Evolutionary conservation across 306 rosid species (phyloP), one percentile per base, ranked within the genome.

Genomic region (Purshia tridentata): DNA sequence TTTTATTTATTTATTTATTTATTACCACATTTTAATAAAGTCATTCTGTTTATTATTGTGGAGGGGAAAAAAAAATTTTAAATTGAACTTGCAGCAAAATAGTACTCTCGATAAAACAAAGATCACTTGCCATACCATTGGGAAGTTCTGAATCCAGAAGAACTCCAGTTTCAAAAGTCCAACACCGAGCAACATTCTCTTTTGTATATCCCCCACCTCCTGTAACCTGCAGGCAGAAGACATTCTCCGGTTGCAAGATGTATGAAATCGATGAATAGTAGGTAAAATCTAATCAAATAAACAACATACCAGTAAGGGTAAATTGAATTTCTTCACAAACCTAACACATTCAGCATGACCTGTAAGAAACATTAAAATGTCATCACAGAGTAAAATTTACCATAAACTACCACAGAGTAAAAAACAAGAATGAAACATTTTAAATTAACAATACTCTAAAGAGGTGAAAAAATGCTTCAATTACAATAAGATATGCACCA

Each of bases 151-250:
- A 89, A 77, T 91, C 98, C 54, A 94, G 87, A 81, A 94, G 92
- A 84, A 90, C 96, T 63, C 98, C 98, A 65, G 98, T 94, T 88
- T 94, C 98, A 67, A 94, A 78, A 0, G 97, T 78, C 98, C 98
- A 94, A 81, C 98, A 94, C 46, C 98, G 88, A 82, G 98, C 98
- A 77, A 94, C 98, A 83, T 94, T 94, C 81, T 94, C 98, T 87
- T 94, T 94, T 8, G 97, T 94, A 82, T 94, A 94, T 66, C 98
- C 98, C 57, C 98, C 98, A 39, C 98, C 98, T 72, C 98, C 98
- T 78, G 96, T 91, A 76, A 94, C 97, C 98, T 91, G 80, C 69
- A 76, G 62, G 71, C 22, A 18, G 42, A 80, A 82, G 74, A 72
- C 68, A 64, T 68, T 39, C 61, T 58, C 62, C 37, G 2, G 46